Evolutionary conservation across 352 stramenopile genomes (phyloP).

Genomic region (Phytophthora constricta): DNA sequence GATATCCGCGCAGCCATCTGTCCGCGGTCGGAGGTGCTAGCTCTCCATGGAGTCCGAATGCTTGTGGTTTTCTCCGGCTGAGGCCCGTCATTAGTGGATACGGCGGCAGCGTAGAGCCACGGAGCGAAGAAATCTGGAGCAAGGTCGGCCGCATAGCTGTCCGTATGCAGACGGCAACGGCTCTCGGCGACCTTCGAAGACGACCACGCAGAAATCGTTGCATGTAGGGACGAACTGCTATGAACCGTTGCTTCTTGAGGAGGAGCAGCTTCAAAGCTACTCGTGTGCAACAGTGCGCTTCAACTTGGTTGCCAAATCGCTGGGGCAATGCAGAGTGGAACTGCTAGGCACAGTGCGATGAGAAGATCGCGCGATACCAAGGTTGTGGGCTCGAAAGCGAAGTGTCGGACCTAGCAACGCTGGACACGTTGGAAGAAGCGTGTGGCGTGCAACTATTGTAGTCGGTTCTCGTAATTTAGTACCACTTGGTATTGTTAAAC

Average conservation of each 20-base stretch:
- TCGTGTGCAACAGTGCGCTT: conserved; percentile 7
- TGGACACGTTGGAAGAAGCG: neutral
- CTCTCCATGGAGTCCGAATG: neutral
- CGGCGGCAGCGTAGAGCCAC: neutral
- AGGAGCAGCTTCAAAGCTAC: conserved; percentile 1
- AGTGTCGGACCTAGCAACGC: neutral
- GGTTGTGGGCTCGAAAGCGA: neutral
- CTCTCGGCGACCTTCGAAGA: too few relatives aligned
- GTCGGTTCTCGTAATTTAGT: neutral
- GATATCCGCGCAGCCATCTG: neutral
- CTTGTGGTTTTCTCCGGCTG: neutral
- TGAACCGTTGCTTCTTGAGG: neutral
- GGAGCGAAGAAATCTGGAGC: neutral
- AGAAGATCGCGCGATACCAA: neutral
- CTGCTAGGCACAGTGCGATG: neutral
- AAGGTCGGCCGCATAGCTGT: neutral
- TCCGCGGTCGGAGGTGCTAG: neutral
- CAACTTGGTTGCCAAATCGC: conserved; percentile 32
- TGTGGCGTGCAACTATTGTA: neutral
- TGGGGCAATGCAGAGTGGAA: neutral
- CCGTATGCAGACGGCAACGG: neutral
- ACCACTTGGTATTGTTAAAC: neutral
- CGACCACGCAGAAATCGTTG: neutral
- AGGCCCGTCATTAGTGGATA: neutral
- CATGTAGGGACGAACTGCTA: neutral